Conservation (phyloP, 306 rosid species). For the Fagus sylvatica region DNA sequence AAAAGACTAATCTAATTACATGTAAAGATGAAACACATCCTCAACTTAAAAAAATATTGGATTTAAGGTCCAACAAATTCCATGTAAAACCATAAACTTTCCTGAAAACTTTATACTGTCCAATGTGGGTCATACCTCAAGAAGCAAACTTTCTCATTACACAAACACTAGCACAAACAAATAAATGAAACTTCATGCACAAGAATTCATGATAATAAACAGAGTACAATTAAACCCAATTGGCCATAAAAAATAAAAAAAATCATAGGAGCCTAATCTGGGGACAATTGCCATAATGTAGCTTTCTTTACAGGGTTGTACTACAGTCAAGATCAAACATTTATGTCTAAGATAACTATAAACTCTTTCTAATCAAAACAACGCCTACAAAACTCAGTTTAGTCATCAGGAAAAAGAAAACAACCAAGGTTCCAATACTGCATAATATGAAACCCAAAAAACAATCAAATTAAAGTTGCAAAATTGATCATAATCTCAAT, state of each 20-base stretch:
- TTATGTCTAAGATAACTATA: background rate
- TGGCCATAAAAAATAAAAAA: background rate
- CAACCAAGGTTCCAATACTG: background rate
- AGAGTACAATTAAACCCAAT: background rate
- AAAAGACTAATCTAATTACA: background rate
- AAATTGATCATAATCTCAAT: background rate
- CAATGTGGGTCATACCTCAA: too few relatives aligned
- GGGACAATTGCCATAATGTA: background rate
- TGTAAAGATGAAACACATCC: background rate
- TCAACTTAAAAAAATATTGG: background rate
- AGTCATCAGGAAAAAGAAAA: background rate
- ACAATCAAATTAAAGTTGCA: too few relatives aligned
- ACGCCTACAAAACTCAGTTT: background rate
- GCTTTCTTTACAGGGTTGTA: background rate
- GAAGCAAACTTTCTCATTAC: too few relatives aligned
- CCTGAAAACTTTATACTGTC: background rate
- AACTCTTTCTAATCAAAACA: background rate
- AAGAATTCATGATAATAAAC: background rate
- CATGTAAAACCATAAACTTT: background rate
- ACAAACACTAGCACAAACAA: too few relatives aligned
- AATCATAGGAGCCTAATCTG: background rate
- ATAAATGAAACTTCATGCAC: too few relatives aligned
- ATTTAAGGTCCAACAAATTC: background rate
- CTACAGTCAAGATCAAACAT: background rate
- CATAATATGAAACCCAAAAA: too few relatives aligned